Evolutionary conservation across 2,329 filamentous ascomycete genomes (phyloP).

Genomic region (Pyrenochaeta sp.): DNA sequence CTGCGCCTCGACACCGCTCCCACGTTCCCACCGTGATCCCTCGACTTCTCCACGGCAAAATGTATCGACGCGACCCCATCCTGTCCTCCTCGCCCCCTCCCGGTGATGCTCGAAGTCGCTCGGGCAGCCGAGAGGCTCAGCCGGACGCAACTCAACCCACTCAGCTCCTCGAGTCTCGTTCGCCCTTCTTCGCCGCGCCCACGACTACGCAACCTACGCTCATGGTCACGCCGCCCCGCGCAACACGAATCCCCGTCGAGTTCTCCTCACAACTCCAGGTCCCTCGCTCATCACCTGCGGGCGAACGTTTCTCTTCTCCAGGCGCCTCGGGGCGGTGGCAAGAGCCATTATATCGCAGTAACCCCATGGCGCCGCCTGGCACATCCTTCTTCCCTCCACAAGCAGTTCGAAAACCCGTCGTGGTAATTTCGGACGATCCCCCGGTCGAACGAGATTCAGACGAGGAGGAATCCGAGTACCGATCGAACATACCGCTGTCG

Average conservation of each 20-base stretch:
- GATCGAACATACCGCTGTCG: slow-evolving; percentile 67
- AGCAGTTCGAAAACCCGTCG: slow-evolving; percentile 48
- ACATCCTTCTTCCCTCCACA: slow-evolving; percentile 67
- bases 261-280: slow-evolving; percentile 74
- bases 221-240: slow-evolving; percentile 56
- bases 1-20: not conserved
- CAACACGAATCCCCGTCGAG: slow-evolving; percentile 34
- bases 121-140: slow-evolving; percentile 56
- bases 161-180: slow-evolving; percentile 34
- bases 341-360: slow-evolving; percentile 69
- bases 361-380: slow-evolving; percentile 77
- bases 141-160: slow-evolving; percentile 56
- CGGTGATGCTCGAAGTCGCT: slow-evolving; percentile 13
- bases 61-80: slow-evolving; percentile 46
- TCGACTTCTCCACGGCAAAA: slow-evolving; percentile 19
- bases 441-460: slow-evolving; percentile 58
- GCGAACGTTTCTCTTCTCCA: slow-evolving; percentile 50
- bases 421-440: slow-evolving; percentile 56
- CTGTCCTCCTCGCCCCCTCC: slow-evolving; percentile 40
- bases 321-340: slow-evolving; percentile 67
- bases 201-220: slow-evolving; percentile 67
- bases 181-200: slow-evolving; percentile 34
- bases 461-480: slow-evolving; percentile 49
- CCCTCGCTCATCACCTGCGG: slow-evolving; percentile 82
- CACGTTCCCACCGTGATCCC: not conserved